Conservation (phyloP, 108 stramenopile species). For the Nannochloropsis salina region DNA sequence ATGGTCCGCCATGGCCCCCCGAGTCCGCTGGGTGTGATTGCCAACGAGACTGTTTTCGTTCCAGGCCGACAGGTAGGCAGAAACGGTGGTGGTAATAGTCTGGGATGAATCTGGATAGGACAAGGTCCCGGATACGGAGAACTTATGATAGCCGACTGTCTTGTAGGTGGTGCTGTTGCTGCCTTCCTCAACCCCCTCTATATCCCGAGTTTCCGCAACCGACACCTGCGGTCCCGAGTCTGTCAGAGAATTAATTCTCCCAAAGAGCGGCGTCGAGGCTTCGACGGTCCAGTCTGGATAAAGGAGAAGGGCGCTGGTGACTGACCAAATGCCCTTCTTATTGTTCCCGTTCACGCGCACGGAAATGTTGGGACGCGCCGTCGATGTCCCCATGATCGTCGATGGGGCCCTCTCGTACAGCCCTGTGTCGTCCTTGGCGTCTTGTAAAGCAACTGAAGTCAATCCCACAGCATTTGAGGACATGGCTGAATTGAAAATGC, state of each 20-base stretch:
- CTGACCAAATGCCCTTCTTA: neutral
- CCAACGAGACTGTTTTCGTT: neutral
- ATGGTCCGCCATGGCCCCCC: neutral
- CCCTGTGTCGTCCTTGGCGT: neutral
- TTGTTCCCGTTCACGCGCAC: neutral
- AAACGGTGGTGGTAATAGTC: neutral
- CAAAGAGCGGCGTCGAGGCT: neutral
- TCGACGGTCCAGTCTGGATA: neutral
- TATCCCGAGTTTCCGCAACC: neutral
- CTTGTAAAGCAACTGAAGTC: neutral
- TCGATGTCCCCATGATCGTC: neutral
- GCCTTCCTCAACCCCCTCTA: neutral
- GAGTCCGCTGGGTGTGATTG: neutral
- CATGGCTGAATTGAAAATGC: neutral
- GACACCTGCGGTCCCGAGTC: neutral
- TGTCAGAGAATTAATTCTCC: neutral
- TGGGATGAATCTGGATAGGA: neutral
- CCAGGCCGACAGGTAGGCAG: neutral
- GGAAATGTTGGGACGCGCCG: neutral
- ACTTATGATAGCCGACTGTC: neutral
- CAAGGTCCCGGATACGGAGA: neutral
- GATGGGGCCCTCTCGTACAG: neutral
- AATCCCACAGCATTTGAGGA: neutral
- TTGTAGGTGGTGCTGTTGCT: slow-evolving; percentile 2
- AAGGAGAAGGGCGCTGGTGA: neutral